Percentiles rank a stretch among this genome's conserved stretches.
phyloP scores from a whole-genome alignment of 2,329 filamentous ascomycete species.

The Hymenoscyphus scutula region DNA sequence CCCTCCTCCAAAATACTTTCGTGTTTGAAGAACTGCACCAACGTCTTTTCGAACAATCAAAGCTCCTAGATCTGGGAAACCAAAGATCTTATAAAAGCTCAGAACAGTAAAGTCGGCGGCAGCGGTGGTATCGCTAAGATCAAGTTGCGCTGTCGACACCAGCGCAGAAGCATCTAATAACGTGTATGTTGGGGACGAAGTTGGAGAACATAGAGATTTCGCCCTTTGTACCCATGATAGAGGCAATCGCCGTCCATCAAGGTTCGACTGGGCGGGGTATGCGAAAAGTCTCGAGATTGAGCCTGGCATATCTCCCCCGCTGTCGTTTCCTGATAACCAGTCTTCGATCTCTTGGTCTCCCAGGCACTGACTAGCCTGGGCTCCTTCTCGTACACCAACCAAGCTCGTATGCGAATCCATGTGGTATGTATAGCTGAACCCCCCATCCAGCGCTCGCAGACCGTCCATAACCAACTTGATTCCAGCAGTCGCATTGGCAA shows the following conservation, averaged over 20 bases:
- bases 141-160: slow-evolving; percentile 72
- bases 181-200: slow-evolving; percentile 50
- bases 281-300: slow-evolving; percentile 60
- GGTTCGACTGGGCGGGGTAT: slow-evolving; percentile 89
- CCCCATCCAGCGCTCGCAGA: slow-evolving; percentile 63
- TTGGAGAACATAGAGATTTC: slow-evolving; percentile 36
- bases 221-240: slow-evolving; percentile 61
- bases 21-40: slow-evolving; percentile 58
- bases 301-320: slow-evolving; percentile 25
- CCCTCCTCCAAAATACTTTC: slow-evolving; percentile 88
- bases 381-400: slow-evolving; percentile 73
- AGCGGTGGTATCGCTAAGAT: slow-evolving; percentile 58
- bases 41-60: slow-evolving; percentile 76
- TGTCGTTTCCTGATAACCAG: slow-evolving; percentile 55
- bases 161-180: slow-evolving; percentile 82
- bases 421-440: slow-evolving; percentile 83
- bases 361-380: slow-evolving; percentile 64
- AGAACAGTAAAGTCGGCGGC: slow-evolving; percentile 83
- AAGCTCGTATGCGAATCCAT: slow-evolving; percentile 49
- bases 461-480: slow-evolving; percentile 84
- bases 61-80: slow-evolving; percentile 87
- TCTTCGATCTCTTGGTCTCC: slow-evolving; percentile 58
- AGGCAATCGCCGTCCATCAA: slow-evolving; percentile 78
- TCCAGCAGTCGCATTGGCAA: slow-evolving; percentile 86
- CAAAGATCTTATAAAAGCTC: slow-evolving; percentile 97